phyloP scores from a whole-genome alignment of 148 eudicot species.

The Diospyros lotus region DNA sequence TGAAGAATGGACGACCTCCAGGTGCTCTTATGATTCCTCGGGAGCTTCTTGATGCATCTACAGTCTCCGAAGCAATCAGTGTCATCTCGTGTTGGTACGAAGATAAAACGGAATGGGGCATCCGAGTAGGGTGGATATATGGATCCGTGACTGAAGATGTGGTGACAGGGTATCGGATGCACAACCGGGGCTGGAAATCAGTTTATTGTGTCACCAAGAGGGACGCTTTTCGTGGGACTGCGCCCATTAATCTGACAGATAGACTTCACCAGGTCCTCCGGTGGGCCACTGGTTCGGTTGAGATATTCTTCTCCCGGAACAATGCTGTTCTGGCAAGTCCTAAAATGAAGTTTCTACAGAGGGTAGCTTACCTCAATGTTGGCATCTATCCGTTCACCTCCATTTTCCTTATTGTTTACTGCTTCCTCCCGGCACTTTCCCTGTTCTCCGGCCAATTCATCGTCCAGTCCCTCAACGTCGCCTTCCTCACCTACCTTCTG shows the following conservation, averaged over 20 bases:
- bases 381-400: slow-evolving; percentile 93
- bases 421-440: slow-evolving; percentile 86
- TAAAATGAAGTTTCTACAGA: slow-evolving; percentile 60
- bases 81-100: slow-evolving; percentile 87
- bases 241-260: slow-evolving; percentile 83
- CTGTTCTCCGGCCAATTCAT: slow-evolving; percentile 89
- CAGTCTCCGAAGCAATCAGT: slow-evolving; percentile 82
- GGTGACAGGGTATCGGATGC: slow-evolving; percentile 92
- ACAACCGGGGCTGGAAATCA: slow-evolving; percentile 83
- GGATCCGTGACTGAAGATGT: slow-evolving; percentile 93
- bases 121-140: slow-evolving; percentile 84
- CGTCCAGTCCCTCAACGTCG: slow-evolving; percentile 60
- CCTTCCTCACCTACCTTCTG: slow-evolving; percentile 69
- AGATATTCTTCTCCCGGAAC: slow-evolving; percentile 85
- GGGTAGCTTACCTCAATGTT: slow-evolving; percentile 72
- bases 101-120: slow-evolving; percentile 90
- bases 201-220: slow-evolving; percentile 79
- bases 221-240: slow-evolving; percentile 88
- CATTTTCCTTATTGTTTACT: slow-evolving; percentile 76
- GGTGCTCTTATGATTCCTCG: slow-evolving; percentile 74
- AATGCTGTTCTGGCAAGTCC: slow-evolving; percentile 69
- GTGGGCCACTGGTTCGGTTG: slow-evolving; percentile 94
- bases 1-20: slow-evolving; percentile 72
- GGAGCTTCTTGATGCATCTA: slow-evolving; percentile 74
- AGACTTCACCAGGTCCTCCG: slow-evolving; percentile 86